Percentiles rank a stretch among this genome's conserved stretches.
Conservation (phyloP, 2,329 filamentous ascomycete genomes). For the Penicillium capsulatum region DNA sequence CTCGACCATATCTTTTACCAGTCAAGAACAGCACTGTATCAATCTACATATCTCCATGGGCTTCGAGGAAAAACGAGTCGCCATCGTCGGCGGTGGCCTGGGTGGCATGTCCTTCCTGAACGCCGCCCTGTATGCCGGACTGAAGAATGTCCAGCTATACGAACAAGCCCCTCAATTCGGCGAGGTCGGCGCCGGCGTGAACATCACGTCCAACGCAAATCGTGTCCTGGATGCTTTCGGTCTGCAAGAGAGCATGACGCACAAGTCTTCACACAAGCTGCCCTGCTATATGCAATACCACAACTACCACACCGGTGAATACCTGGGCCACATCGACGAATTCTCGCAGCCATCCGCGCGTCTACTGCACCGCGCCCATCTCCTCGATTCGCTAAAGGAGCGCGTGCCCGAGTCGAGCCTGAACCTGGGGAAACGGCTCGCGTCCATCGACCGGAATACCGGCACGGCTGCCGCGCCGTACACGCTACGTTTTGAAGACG, state of each 20-base stretch:
- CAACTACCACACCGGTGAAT: conserved; percentile 25
- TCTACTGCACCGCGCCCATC: conserved; percentile 32
- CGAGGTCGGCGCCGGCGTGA: conserved; percentile 39
- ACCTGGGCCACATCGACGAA: conserved; percentile 30
- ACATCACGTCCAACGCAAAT: conserved; percentile 37
- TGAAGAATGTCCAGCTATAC: conserved; percentile 33
- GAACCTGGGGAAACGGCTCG: conserved; percentile 27
- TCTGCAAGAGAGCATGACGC: conserved; percentile 29
- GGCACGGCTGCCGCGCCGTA: conserved; percentile 24
- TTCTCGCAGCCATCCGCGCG: conserved; percentile 25
- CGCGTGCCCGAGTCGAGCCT: conserved; percentile 24
- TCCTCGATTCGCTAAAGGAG: conserved; percentile 36
- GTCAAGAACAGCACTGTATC: no score
- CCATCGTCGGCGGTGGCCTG: conserved; percentile 36
- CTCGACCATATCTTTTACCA: no score
- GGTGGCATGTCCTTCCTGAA: conserved; percentile 38
- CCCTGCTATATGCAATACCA: conserved; percentile 31
- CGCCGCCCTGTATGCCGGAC: conserved; percentile 32
- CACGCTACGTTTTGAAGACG: conserved; percentile 44
- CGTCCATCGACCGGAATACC: conserved; percentile 18
- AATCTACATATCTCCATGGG: conserved; percentile 19
- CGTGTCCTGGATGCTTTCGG: conserved; percentile 33
- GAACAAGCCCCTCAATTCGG: conserved; percentile 37
- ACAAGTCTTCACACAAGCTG: conserved; percentile 33
- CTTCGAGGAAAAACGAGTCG: conserved; percentile 29